Evolutionary conservation across 305 asterid genomes (phyloP), one percentile per base, ranked within the genome.

Genomic region (Fraxinus dipetala): DNA sequence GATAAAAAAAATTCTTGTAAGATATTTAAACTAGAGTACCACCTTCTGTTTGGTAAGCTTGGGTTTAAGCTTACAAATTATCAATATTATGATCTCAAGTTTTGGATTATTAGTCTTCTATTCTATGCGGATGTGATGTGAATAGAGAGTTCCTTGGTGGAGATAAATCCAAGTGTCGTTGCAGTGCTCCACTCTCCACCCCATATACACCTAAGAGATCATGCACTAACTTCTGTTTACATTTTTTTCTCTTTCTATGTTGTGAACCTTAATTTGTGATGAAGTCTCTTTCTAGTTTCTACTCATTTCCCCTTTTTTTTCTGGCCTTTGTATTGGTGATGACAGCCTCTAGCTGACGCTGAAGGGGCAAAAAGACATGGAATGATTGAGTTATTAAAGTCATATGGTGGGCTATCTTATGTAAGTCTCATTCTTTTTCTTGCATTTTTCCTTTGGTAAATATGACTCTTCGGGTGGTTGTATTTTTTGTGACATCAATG

Each of bases 341-440:
- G 78, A 89, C 94, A 96, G 98, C 98, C 99, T 84, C 86, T 96
- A 90, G 98, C 99, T 79, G 99, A 96, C 86, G 97, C 99, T 24
- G 98, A 96, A 87, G 99, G 99, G 77, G 97, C 98, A 70, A 91
- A 87, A 82, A 89, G 89, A 89, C 40, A 83, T 38, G 79, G 78
- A 88, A 91, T 94, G 94, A 89, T 94, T 74, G 98, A 91, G 81
- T 86, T 92, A 45, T 84, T 96, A 11, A 94, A 88, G 88, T 86
- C 97, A 1, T 87, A 90, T 76, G 98, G 98, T 28, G 99, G 99
- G 32, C 86, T 91, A 77, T 91, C 99, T 78, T 94, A 85, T 87
- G 99, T 94, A 89, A 88, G 98, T 91, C 69, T 67, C n/a, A 8
- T 38, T 78, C 28, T 63, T 83, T 84, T 59, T 74, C 30, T 81